Evolutionary conservation across 2,329 filamentous ascomycete species (phyloP), one percentile per base, ranked within the genome.

Genomic region (Ustilaginoidea virens): DNA sequence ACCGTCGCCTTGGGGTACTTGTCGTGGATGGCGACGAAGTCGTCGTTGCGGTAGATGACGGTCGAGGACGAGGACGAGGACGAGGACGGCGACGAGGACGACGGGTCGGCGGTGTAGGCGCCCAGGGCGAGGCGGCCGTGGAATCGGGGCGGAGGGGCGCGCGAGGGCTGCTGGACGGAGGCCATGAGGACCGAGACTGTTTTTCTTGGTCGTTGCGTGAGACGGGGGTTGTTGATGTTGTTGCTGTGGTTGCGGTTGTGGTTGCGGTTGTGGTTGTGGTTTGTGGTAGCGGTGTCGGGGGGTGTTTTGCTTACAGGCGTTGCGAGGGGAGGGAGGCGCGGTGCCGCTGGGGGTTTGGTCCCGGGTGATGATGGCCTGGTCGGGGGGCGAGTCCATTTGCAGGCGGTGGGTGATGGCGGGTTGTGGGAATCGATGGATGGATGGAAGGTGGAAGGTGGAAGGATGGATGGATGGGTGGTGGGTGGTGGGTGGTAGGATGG

Each of bases 1-100:
- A 94, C 63, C 4, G 69, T 73, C 4, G 80, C 71, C 53, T 96
- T 98, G 7, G 90, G 86, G 47, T 73, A 98, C 36, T 73, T 60
- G 56, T 98, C 90, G 41, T 76, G 66, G 49, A 96, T 80, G 13
- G 73, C 67, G 31, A 86, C 79, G 39, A 80, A 83, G 35, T 72
- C 59, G 8, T 70, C 60, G 41, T 70, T 72, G 53, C 77, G 60
- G 42, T 73, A 74, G 39, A 87, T 63, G 13, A 86, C 67, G 7
- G 66, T 56, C 5, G 61, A 66, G 2, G 68, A 45, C 1, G 74
- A 66, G 37, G 72, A 77, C 3, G 64, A 61, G 26, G 66, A 58
- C n/a, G n/a, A n/a, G n/a, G 61, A 66, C 2, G 68, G 45, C 1
- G 74, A 66, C 36, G 72, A 77, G 4, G 64, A 61, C 26, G 66